Percentiles rank a stretch among this genome's conserved stretches.
Conservation (phyloP, 2,329 filamentous ascomycete species). For the Colletotrichum horii region DNA sequence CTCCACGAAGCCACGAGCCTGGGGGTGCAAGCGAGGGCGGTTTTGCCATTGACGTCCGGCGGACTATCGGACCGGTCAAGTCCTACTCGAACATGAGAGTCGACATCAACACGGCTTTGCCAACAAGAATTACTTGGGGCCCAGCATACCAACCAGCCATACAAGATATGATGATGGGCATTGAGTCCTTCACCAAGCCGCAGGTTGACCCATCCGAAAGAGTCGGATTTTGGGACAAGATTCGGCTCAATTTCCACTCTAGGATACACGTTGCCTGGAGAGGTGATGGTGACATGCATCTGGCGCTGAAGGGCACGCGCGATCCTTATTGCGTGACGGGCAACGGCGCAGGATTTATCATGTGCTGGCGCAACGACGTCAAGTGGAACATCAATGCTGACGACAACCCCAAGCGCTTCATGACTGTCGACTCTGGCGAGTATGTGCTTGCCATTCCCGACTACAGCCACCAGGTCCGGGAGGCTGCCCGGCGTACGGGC, state of each 20-base stretch:
- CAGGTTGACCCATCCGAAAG: constrained; percentile 92
- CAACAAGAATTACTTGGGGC: constrained; percentile 95
- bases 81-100: constrained; percentile 92
- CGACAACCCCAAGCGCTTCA: constrained; percentile 89
- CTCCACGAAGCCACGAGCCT: constrained; percentile 67
- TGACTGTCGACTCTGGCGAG: constrained; percentile 94
- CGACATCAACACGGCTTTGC: constrained; percentile 90
- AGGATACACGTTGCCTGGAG: constrained; percentile 90
- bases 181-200: constrained; percentile 96
- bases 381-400: constrained; percentile 84
- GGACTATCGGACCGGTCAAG: constrained; percentile 94
- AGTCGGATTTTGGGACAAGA: constrained; percentile 99
- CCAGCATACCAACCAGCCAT: constrained; percentile 97
- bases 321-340: constrained; percentile 95
- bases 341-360: constrained; percentile 91
- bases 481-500: constrained; percentile 55
- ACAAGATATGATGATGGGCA: constrained; percentile 99
- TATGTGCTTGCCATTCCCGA: constrained; percentile 95
- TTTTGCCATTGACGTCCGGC: constrained; percentile 84
- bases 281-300: constrained; percentile 92
- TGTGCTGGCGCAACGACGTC: constrained; percentile 98
- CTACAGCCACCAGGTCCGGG: constrained; percentile 85
- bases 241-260: constrained; percentile 92
- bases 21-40: constrained; percentile 61
- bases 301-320: constrained; percentile 87